phyloP scores from a whole-genome alignment of 441 rosid genomes.

The Breynia disticha region DNA sequence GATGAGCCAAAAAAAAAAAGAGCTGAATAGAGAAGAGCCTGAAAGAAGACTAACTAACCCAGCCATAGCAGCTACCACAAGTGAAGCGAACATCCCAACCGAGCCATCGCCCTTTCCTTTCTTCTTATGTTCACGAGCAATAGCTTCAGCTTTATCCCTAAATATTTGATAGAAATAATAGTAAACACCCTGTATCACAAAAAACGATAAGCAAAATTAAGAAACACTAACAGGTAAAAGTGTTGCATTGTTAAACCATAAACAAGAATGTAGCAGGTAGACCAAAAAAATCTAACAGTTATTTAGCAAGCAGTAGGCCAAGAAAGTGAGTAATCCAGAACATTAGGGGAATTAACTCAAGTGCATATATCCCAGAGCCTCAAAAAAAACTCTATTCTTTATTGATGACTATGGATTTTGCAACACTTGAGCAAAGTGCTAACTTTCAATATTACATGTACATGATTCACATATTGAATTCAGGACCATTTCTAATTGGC shows the following conservation, averaged over 20 bases:
- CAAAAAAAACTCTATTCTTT: too few species aligned
- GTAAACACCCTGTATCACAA: conserved; percentile 86
- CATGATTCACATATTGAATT: too few species aligned
- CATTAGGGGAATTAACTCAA: too few species aligned
- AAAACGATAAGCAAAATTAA: conserved; percentile 27
- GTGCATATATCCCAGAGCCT: too few species aligned
- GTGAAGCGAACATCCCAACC: conserved; percentile 89
- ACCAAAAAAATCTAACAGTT: background rate
- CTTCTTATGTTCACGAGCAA: conserved; percentile 44
- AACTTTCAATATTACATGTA: too few species aligned
- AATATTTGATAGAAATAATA: conserved; percentile 98
- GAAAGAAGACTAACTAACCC: conserved; percentile 41
- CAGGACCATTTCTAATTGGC: too few species aligned
- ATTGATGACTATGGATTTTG: too few species aligned
- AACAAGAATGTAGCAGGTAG: background rate
- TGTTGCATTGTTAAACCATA: conserved; percentile 1
- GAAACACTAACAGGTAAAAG: conserved; percentile 18
- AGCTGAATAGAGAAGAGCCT: background rate
- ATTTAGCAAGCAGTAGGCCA: background rate
- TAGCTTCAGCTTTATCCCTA: conserved; percentile 73
- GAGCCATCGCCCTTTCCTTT: conserved; percentile 89
- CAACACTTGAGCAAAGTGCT: too few species aligned
- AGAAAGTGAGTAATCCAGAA: background rate
- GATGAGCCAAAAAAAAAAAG: background rate
- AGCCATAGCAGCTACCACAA: conserved; percentile 79